Conservation (phyloP, 2,329 filamentous ascomycete genomes). For the Xylaria digitata region DNA sequence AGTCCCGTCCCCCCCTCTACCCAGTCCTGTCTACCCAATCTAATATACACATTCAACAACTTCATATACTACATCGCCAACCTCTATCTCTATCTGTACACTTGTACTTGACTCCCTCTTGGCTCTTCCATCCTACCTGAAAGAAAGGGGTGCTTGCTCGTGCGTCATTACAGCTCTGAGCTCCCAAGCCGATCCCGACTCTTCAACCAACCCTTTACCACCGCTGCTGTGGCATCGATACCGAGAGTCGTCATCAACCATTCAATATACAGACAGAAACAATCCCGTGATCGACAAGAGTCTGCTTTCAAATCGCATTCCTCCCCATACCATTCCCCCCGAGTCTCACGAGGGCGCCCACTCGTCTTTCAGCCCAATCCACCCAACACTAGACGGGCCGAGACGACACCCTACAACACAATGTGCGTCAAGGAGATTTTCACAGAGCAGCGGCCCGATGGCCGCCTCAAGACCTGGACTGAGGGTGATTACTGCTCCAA, state of each 20-base stretch:
- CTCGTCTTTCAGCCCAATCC: conserved; percentile 42
- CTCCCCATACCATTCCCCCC: conserved; percentile 28
- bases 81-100: neutral
- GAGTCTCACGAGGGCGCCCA: conserved; percentile 36
- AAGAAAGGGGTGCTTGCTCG: conserved; percentile 16
- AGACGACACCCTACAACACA: conserved; percentile 47
- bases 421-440: conserved; percentile 65
- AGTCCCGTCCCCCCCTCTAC: conserved; percentile 29
- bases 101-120: conserved; percentile 5
- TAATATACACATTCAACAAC: conserved; percentile 24
- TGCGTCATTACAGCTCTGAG: conserved; percentile 43
- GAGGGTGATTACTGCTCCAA: conserved; percentile 52
- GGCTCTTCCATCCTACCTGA: conserved; percentile 17
- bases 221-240: conserved; percentile 42
- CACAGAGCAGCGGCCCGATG: conserved; percentile 61
- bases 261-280: conserved; percentile 40
- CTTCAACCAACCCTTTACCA: conserved; percentile 42
- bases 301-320: conserved; percentile 33
- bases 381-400: conserved; percentile 45
- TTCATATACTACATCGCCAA: conserved; percentile 23
- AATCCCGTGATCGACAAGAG: conserved; percentile 30
- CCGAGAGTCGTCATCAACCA: conserved; percentile 47
- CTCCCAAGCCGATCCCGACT: conserved; percentile 39
- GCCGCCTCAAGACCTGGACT: conserved; percentile 52
- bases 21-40: conserved; percentile 23